Percentiles rank a stretch among this genome's conserved stretches.
Conservation (phyloP, 129 eudicot species). For the Rutidosis leptorrhynchoides region DNA sequence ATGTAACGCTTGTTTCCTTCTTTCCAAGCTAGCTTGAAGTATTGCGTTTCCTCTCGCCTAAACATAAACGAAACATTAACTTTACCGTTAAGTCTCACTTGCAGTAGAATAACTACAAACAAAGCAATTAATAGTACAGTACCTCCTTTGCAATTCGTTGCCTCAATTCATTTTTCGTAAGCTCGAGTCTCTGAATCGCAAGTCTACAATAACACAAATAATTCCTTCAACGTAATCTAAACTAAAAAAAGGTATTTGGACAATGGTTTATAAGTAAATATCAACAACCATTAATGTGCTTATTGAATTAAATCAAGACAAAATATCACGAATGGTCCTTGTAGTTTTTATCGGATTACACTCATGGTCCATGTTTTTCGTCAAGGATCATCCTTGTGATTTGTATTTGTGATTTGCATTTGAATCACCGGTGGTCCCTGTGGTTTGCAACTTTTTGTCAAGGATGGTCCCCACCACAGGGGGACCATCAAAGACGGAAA, state of each 20-base stretch:
- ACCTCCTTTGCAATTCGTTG: constrained; percentile 87
- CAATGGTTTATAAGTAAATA: background rate
- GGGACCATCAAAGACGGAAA: too few species aligned
- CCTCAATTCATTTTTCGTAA: constrained; percentile 81
- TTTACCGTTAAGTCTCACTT: constrained; percentile 1
- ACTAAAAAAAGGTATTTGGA: background rate
- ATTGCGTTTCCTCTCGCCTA: constrained; percentile 97
- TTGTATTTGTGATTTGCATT: too few species aligned
- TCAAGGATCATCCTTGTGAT: too few species aligned
- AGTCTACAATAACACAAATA: constrained; percentile 39
- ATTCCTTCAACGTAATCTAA: constrained; percentile 2
- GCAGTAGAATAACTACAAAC: constrained; percentile 15
- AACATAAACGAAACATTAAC: constrained; percentile 13
- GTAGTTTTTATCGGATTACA: too few species aligned
- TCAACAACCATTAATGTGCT: background rate
- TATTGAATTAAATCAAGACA: background rate
- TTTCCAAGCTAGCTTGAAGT: constrained; percentile 95
- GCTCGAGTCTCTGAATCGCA: constrained; percentile 91
- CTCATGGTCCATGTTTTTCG: too few species aligned
- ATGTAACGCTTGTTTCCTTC: constrained; percentile 95
- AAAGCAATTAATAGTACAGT: constrained; percentile 28
- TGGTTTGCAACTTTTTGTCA: too few species aligned
- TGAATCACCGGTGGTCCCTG: too few species aligned
- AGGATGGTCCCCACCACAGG: too few species aligned
- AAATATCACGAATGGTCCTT: too few species aligned